Percentiles rank a stretch among this genome's conserved stretches.
phyloP scores from a whole-genome alignment of 2,329 filamentous ascomycete genomes.

The Sporothrix luriei region DNA sequence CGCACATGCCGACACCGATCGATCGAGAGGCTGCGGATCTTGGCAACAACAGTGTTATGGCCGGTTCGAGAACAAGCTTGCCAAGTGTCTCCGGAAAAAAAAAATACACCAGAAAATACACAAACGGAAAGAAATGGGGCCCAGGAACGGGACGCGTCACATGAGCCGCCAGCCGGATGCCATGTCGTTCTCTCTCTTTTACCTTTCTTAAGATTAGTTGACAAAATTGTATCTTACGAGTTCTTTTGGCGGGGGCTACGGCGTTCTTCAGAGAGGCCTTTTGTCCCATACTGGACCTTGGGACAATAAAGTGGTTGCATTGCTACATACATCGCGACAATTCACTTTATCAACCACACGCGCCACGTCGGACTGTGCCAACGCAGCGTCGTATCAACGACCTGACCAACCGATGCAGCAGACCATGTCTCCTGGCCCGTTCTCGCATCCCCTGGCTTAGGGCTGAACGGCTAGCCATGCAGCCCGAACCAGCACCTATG shows the following conservation, averaged over 20 bases:
- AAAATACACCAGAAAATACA: too few species aligned
- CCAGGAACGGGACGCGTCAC: neutral
- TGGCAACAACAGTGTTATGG: neutral
- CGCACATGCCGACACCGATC: neutral
- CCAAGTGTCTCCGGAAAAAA: neutral
- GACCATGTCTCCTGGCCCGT: neutral
- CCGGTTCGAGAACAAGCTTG: neutral
- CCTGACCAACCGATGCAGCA: neutral
- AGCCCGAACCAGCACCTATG: neutral
- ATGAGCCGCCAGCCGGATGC: neutral
- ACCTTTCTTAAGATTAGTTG: neutral
- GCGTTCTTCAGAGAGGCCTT: neutral
- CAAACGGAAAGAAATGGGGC: too few species aligned
- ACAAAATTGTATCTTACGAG: slow-evolving; percentile 14
- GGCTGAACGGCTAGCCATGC: slow-evolving; percentile 16
- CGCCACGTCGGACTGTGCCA: neutral
- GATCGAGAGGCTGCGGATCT: neutral
- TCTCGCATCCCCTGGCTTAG: slow-evolving; percentile 17
- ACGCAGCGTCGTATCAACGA: neutral
- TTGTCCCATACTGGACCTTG: neutral
- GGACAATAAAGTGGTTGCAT: slow-evolving; percentile 12
- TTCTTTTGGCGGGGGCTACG: neutral
- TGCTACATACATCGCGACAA: neutral
- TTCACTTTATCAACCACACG: slow-evolving; percentile 6
- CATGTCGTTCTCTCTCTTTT: neutral